Evolutionary conservation across 2,329 filamentous ascomycete species (phyloP), one percentile per base, ranked within the genome.

Genomic region (Fusarium pilosicola): DNA sequence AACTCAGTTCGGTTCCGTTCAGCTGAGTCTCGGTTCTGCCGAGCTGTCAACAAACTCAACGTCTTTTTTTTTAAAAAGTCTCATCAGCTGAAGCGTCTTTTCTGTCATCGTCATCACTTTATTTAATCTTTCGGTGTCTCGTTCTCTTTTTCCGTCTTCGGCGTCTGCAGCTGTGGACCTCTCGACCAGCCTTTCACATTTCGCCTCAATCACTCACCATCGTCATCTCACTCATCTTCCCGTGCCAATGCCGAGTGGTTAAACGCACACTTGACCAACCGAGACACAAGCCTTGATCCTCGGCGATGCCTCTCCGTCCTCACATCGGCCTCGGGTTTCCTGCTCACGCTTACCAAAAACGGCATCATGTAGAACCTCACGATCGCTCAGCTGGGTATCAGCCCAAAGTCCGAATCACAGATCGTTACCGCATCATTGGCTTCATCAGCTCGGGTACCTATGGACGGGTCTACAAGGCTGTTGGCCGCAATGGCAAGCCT

Each of bases 391-490:
- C 87, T 18, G 84, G 84, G 20, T 93, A 92, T 80, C 89, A 91
- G 80, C 90, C 90, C 81, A 97, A 97, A 83, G 93, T 96, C 73
- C 92, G 94, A 71, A 94, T 98, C 65, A 92, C 93, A 68, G 96
- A 98, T 83, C 93, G 93, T 76, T 99, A 98, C 84, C 95, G 96
- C 78, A 96, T 99, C 78, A 92, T 99, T 64, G 96, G 96, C 48
- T 99, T 99, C 86, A 99, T 99, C 78, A 97, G 94, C 81, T 97
- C 94, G 77, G 96, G 96, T 52, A 99, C 96, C 22, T 99, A 99
- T 89, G 96, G 96, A 41, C 92, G 96, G 38, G 96, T 99, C 13
- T 99, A 98, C 89, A 99, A 99, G 81, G 96, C 96, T 24, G 87
- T 94, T 48, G 91, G 94, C 77, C 91, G 92, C 74, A 68, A 85